Percentiles rank a stretch among this genome's conserved stretches.
These are phyloP conservation scores for Monilinia vaccinii-corymbosi DNA, from an alignment of 2,329 filamentous ascomycete genomes.

Conservation along the genomic window DNA sequence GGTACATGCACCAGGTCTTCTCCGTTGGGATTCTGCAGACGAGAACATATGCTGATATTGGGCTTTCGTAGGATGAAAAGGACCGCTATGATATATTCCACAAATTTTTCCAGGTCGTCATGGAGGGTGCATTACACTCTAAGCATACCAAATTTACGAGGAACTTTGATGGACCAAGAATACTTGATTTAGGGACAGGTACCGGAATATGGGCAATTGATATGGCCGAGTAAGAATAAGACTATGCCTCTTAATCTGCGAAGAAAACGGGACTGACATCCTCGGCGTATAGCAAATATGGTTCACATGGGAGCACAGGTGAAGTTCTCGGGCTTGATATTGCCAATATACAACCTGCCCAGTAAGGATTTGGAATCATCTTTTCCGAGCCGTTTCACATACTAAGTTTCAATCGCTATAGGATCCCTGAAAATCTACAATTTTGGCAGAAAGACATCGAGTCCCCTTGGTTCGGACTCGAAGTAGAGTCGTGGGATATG, in stretches of 20 bases:
- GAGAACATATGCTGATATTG: slow-evolving; percentile 11
- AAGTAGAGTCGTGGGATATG: slow-evolving; percentile 48
- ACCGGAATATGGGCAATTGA: slow-evolving; percentile 90
- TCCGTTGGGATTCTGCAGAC: not conserved
- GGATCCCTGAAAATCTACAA: slow-evolving; percentile 60
- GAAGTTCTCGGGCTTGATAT: slow-evolving; percentile 55
- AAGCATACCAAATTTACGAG: slow-evolving; percentile 27
- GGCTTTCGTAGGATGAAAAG: slow-evolving; percentile 49
- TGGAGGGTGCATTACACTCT: slow-evolving; percentile 39
- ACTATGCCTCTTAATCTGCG: not conserved
- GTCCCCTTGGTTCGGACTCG: slow-evolving; percentile 51
- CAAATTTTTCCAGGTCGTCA: slow-evolving; percentile 61
- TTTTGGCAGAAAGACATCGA: slow-evolving; percentile 73
- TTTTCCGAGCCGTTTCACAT: not conserved
- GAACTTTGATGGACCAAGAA: slow-evolving; percentile 30
- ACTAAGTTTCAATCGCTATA: slow-evolving; percentile 29
- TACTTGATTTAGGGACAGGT: slow-evolving; percentile 69
- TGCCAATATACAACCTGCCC: slow-evolving; percentile 49
- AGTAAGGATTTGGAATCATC: slow-evolving; percentile 31
- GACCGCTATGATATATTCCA: slow-evolving; percentile 77
- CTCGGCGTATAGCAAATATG: slow-evolving; percentile 8
- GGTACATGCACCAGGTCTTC: slow-evolving; percentile 35
- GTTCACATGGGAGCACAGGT: not conserved
- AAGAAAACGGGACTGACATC: not conserved
- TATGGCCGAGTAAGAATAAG: slow-evolving; percentile 59